Base-by-base conservation (phyloP, 805 yeast species). In the Cephaloascus albidus region DNA sequence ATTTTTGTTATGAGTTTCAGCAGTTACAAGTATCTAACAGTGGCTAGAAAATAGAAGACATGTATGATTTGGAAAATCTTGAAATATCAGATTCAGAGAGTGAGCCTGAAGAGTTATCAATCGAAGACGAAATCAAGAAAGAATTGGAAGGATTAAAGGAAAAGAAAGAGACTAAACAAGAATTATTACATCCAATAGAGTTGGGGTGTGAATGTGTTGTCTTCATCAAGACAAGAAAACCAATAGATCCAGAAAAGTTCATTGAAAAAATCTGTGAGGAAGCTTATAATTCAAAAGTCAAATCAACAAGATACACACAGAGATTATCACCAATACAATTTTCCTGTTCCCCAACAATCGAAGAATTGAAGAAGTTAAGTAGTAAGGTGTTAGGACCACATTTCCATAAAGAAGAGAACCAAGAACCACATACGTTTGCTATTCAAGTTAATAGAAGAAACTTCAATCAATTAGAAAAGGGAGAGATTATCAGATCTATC, bases 181-280 rank as follows among this genome's bases (percentile, higher is more conserved):
- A 51, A 30, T 55, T 76, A 8, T 57, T 84, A 19, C 63, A 68
- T 37, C 79, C 83, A 35, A 68, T 85, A 19, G 81, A 76, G 4
- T 57, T 86, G 28, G 81, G 78, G 16, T 81, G 88, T 51, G 95
- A 85, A 55, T 86, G 95, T 58, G 78, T 93, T 34, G 74, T 88
- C 2, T 93, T 90, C 54, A 75, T 88, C 50, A 85, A 94, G 51
- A 76, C 88, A 1, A 75, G 83, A 49, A 72, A 65, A 46, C 96
- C 97, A 1, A 70, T 89, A 4, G 78, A 74, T 18, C 96, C 97
- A 0, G 93, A 79, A 27, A 58, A 65, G 3, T 72, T 93, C 40
- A 90, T 85, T 8, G 64, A 68, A 30, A 61, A 63, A 20, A 60
- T 90, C 2, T 83, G 95, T 55, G 51, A 70, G 31, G 86, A 84